Percentiles rank a stretch among this genome's conserved stretches.
Conservation (phyloP, 2,329 filamentous ascomycete species). For the Ascochyta fabae region DNA sequence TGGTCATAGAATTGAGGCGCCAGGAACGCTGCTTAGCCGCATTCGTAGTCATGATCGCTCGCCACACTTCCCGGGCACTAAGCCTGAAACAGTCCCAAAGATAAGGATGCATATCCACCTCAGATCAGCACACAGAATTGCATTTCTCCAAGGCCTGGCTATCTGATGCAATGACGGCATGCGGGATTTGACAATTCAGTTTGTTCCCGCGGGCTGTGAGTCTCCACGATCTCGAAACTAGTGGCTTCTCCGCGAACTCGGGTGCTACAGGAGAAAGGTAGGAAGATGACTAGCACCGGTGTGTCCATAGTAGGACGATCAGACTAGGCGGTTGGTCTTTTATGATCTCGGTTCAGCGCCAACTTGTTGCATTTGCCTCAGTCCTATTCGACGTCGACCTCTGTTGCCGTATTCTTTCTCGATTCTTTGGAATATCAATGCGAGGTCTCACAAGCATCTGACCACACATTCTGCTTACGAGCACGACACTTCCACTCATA, state of each 20-base stretch:
- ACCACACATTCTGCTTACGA: neutral
- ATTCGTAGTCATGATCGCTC: neutral
- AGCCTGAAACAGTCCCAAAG: slow-evolving; percentile 32
- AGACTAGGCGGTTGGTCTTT: slow-evolving; percentile 7
- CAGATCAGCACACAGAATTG: slow-evolving; percentile 25
- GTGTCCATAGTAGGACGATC: slow-evolving; percentile 10
- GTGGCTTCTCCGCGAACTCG: slow-evolving; percentile 22
- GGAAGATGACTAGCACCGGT: slow-evolving; percentile 18
- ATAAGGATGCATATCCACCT: slow-evolving; percentile 44
- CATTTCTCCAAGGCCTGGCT: slow-evolving; percentile 12
- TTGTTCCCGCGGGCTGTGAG: slow-evolving; percentile 1
- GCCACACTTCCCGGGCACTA: slow-evolving; percentile 26
- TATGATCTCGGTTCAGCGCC: neutral
- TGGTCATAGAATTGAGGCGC: slow-evolving; percentile 10
- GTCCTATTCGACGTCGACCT: slow-evolving; percentile 6
- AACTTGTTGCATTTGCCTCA: slow-evolving; percentile 4
- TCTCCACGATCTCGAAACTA: slow-evolving; percentile 14
- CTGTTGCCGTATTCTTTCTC: neutral
- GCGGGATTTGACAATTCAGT: slow-evolving; percentile 17
- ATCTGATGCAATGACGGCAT: slow-evolving; percentile 27
- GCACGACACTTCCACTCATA: neutral
- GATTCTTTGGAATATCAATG: neutral
- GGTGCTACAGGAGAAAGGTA: slow-evolving; percentile 15
- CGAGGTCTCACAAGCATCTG: neutral
- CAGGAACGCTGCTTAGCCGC: slow-evolving; percentile 22